Base-by-base conservation (phyloP, 345 rosid species). In the Heritiera littoralis region DNA sequence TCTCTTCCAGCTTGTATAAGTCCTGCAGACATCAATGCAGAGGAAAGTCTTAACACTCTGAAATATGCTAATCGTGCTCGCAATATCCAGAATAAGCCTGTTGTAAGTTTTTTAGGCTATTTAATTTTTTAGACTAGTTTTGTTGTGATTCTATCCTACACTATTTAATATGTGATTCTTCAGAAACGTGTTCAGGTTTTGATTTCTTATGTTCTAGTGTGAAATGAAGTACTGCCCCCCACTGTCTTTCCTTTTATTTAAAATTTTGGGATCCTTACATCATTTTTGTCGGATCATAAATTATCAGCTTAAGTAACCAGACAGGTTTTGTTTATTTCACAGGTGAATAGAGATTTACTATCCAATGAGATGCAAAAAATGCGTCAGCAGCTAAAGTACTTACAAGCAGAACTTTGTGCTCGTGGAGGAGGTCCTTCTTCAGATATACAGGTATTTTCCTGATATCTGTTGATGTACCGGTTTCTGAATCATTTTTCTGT, bases 21-120 rank as follows among this genome's bases (percentile, higher is more conserved):
- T 79, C 97, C 97, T 58, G 95, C 97, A 74, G 97, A 92, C 78
- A 86, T 89, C 74, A 92, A 92, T 84, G 95, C 89, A 23, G 97
- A 92, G 79, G 97, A 92, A 87, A 89, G 91, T 72, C 88, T 92
- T 8, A 91, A 90, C 87, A 91, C 97, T 17, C 87, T 92, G 60
- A 92, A 89, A 77, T 92, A 92, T 81, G 97, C 97, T 74, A 92
- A 92, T 80, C 97, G 97, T 75, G 97, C 97, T 85, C 90, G 97
- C 79, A 91, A 91, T 84, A 92, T 92, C 73, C 93, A 89, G 84
- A 92, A 92, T 67, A 92, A 91, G 80, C 97, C 89, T 79, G 91
- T 92, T 84, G 97, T 92, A 87, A 91, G 95, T 82, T 77, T 65
- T 35, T 78, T 40, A 20, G 49, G 71, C 61, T 51, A 11, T 49